A percentile compares a stretch with the other conserved stretches of the same genome.
These are phyloP conservation scores for Mortierella alpina DNA, from an alignment of 192 early-diverging fungal species.

Conservation along the genomic window DNA sequence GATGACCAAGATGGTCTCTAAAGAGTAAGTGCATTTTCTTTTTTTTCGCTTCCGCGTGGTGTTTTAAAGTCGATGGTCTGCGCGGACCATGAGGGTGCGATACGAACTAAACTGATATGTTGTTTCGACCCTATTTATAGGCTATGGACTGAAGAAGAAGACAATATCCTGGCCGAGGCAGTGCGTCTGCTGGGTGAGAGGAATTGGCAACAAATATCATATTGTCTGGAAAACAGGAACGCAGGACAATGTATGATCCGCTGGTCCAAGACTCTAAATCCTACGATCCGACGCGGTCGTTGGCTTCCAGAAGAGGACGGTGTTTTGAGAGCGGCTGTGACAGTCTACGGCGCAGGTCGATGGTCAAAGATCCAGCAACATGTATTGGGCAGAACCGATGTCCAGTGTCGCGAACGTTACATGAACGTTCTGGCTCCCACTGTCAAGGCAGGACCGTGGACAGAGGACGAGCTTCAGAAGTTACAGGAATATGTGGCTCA, in stretches of 20 bases:
- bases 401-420: conserved; percentile 84
- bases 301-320: conserved; percentile 79
- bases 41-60: no score
- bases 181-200: conserved; percentile 75
- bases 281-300: conserved; percentile 69
- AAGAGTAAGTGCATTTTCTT: conserved; percentile 14
- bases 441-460: conserved; percentile 69
- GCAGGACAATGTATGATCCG: conserved; percentile 78
- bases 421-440: conserved; percentile 72
- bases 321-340: conserved; percentile 69
- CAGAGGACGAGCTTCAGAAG: conserved; percentile 44
- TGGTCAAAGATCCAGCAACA: conserved; percentile 80
- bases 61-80: no score
- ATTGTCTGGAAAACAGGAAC: conserved; percentile 71
- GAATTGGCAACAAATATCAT: conserved; percentile 78
- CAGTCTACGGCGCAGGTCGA: conserved; percentile 72
- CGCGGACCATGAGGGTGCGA: no score
- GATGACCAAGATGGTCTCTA: conserved; percentile 36
- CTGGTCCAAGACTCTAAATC: conserved; percentile 79
- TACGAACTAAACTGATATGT: background rate
- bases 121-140: conserved; percentile 39
- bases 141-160: conserved; percentile 78
- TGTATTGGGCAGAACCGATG: conserved; percentile 78
- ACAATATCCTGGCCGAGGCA: conserved; percentile 67
- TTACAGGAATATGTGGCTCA: conserved; percentile 62